Base-by-base conservation (phyloP, 306 rosid genomes). In the Vachellia pachyceras region DNA sequence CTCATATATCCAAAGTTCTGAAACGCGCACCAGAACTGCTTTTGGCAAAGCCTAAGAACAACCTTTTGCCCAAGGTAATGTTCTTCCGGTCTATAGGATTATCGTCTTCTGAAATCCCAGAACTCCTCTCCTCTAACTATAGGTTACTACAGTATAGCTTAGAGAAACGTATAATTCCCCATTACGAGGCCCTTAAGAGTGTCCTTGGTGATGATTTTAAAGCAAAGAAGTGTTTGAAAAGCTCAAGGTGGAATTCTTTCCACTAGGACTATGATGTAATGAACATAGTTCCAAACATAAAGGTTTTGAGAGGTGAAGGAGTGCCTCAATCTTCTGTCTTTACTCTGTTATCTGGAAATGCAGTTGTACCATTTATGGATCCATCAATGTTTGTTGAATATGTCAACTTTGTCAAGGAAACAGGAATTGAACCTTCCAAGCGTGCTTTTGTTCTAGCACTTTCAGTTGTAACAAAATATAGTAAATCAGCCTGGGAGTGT, bases 1-100 rank as follows among this genome's bases (percentile, higher is more conserved):
- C 85, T 33, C 88, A 85, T 22, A 52, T 87, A 47, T 73, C 61
- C 11, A 54, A n/a, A 54, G 3, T n/a, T 54, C 12, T 54, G 25
- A 8, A 54, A n/a, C 0, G 2, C 1, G 5, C 1, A 8, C 61
- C 11, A 7, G 23, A 7, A 0, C 6, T n/a, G 11, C 29, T 54
- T 0, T 54, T 54, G 4, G 29, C 29, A n/a, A 54, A n/a, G 25
- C 61, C 61, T 7, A 25, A 54, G 4, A 1, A 6, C 0, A 54
- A 2, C 11, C 12, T 54, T 0, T 54, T n/a, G 61, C 61, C 25
- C 25, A 54, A 54, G 25, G 25, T 54, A n/a, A 54, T 25, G 1
- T 54, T 54, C 7, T 2, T 54, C 61, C 11, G 2, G 11, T 54
- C 61, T n/a, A 54, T 54, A 54, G 29, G 29, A 11, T n/a, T 54